Evolutionary conservation across 306 rosid species (phyloP).

Genomic region (Sechiopsis laciniata): DNA sequence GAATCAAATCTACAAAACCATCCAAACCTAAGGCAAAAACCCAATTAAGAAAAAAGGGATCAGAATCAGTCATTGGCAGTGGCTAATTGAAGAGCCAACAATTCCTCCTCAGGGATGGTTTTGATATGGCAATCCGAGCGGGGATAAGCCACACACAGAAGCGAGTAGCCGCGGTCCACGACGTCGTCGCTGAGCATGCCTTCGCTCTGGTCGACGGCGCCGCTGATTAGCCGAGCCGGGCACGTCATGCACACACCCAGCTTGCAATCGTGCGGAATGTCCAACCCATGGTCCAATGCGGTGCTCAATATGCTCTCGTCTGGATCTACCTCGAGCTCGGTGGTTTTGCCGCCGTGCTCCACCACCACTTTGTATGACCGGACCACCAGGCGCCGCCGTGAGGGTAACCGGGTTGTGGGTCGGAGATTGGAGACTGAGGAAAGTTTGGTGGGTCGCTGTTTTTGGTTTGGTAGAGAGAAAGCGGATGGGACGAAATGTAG

Average conservation of each 20-base stretch:
- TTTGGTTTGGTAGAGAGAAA: slow-evolving; percentile 33
- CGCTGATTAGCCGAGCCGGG: slow-evolving; percentile 75
- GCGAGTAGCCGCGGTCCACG: slow-evolving; percentile 75
- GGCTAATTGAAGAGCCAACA: slow-evolving; percentile 75
- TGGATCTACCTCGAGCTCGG: slow-evolving; percentile 48
- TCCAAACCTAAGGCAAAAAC: neutral
- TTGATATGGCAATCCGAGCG: slow-evolving; percentile 68
- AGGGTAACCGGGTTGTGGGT: slow-evolving; percentile 16
- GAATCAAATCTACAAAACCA: slow-evolving; percentile 16
- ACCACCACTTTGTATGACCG: slow-evolving; percentile 67
- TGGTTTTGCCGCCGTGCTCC: slow-evolving; percentile 61
- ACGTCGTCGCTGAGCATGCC: slow-evolving; percentile 99
- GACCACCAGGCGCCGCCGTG: slow-evolving; percentile 31
- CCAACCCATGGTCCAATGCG: slow-evolving; percentile 67
- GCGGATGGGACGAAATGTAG: slow-evolving; percentile 46
- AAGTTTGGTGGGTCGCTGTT: slow-evolving; percentile 37
- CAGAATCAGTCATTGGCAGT: slow-evolving; percentile 71
- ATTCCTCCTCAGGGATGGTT: slow-evolving; percentile 79
- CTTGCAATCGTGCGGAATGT: slow-evolving; percentile 88
- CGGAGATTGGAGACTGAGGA: too few relatives aligned
- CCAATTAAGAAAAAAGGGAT: neutral
- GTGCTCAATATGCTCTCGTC: slow-evolving; percentile 54
- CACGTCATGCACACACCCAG: slow-evolving; percentile 99
- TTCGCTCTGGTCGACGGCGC: slow-evolving; percentile 83
- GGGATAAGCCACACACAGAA: slow-evolving; percentile 69